These are phyloP conservation scores for Clonostachys rosea DNA, from an alignment of 2,329 filamentous ascomycete genomes.

Conservation along the genomic window DNA sequence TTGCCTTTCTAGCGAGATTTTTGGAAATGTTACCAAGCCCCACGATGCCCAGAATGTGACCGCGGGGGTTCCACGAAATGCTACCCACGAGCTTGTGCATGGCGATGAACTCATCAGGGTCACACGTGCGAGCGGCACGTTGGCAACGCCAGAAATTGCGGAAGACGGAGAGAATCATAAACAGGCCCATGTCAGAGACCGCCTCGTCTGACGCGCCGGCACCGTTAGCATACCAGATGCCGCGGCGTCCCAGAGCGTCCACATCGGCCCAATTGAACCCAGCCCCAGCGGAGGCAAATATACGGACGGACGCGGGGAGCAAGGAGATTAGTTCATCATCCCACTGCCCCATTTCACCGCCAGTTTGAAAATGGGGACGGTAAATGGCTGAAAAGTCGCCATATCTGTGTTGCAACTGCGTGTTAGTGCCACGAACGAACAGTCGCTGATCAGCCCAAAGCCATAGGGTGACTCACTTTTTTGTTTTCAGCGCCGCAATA, in stretches of 20 bases:
- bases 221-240: constrained; percentile 37
- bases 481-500: constrained; percentile 30
- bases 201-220: constrained; percentile 34
- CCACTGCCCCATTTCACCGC: constrained; percentile 61
- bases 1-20: constrained; percentile 38
- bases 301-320: constrained; percentile 45
- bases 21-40: constrained; percentile 41
- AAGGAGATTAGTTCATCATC: constrained; percentile 49
- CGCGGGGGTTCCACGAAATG: constrained; percentile 42
- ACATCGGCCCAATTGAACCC: constrained; percentile 61
- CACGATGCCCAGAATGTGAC: constrained; percentile 43
- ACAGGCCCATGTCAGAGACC: constrained; percentile 34
- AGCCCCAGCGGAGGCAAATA: constrained; percentile 58
- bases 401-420: constrained; percentile 7
- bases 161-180: constrained; percentile 38
- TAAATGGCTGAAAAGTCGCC: constrained; percentile 33
- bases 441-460: too few relatives aligned
- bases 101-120: constrained; percentile 21
- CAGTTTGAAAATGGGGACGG: constrained; percentile 55
- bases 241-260: constrained; percentile 26
- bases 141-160: constrained; percentile 41
- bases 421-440: not conserved
- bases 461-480: constrained; percentile 12
- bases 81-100: constrained; percentile 13
- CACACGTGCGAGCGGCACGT: constrained; percentile 11